Evolutionary conservation across 2,329 filamentous ascomycete species (phyloP).

Genomic region (Xylaria sp.): DNA sequence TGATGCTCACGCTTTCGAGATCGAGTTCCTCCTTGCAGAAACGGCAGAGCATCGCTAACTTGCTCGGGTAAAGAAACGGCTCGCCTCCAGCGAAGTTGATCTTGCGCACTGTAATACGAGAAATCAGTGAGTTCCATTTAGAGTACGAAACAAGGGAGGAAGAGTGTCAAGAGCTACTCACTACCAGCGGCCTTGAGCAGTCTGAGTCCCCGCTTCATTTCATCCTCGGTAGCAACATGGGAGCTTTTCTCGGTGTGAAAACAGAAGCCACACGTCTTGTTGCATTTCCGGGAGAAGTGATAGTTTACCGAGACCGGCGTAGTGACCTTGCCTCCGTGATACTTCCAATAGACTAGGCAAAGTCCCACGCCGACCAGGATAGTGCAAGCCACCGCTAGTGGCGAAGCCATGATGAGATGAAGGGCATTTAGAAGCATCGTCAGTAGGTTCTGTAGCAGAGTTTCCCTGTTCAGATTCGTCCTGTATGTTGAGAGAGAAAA

Average conservation of each 20-base stretch:
- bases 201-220: constrained; percentile 58
- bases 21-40: constrained; percentile 61
- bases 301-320: constrained; percentile 58
- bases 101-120: constrained; percentile 55
- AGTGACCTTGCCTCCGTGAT: constrained; percentile 2
- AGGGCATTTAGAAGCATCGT: constrained; percentile 34
- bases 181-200: constrained; percentile 61
- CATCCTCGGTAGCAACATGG: constrained; percentile 53
- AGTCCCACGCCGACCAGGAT: constrained; percentile 10
- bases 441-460: not conserved
- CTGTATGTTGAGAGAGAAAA: too few relatives aligned
- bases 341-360: constrained; percentile 15
- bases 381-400: not conserved
- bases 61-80: constrained; percentile 61
- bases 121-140: not conserved
- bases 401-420: constrained; percentile 5
- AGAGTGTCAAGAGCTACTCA: not conserved
- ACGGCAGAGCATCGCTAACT: constrained; percentile 56
- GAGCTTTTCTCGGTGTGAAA: constrained; percentile 66
- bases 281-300: constrained; percentile 59
- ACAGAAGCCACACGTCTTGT: constrained; percentile 64
- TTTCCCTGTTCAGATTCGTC: too few relatives aligned
- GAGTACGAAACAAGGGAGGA: not conserved
- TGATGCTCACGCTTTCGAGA: constrained; percentile 64
- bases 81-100: constrained; percentile 67